These are phyloP conservation scores for Agrocybe pediades DNA, from an alignment of 768 basidiomycete species.

Conservation along the genomic window DNA sequence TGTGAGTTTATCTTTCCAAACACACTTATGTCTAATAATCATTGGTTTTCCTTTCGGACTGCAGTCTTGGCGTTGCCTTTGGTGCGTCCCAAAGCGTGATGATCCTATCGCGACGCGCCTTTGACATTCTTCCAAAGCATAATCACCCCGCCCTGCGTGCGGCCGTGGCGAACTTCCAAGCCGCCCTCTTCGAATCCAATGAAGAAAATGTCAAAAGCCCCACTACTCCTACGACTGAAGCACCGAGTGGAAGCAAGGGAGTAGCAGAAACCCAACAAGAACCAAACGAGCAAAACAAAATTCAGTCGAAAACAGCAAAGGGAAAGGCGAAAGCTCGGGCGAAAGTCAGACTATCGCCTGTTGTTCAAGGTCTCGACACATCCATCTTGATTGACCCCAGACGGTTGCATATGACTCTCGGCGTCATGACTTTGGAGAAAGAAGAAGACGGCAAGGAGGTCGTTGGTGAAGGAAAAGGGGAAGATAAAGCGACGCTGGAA, in stretches of 20 bases:
- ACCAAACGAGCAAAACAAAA: not conserved
- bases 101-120: not conserved
- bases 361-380: slow-evolving; percentile 55
- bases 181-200: slow-evolving; percentile 35
- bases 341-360: slow-evolving; percentile 14
- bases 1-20: slow-evolving; percentile 20
- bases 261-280: not conserved
- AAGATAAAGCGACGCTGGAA: not conserved
- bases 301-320: not conserved
- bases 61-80: slow-evolving; percentile 35
- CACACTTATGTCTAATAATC: not conserved
- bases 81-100: slow-evolving; percentile 16
- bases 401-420: slow-evolving; percentile 73
- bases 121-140: slow-evolving; percentile 10
- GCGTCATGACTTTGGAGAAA: slow-evolving; percentile 63
- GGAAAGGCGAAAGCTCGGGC: not conserved
- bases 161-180: slow-evolving; percentile 38
- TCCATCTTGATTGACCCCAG: slow-evolving; percentile 58
- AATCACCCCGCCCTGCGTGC: slow-evolving; percentile 40
- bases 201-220: not conserved
- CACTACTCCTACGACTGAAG: not conserved
- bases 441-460: slow-evolving; percentile 18
- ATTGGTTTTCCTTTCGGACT: not conserved
- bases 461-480: not conserved
- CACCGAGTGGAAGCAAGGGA: not conserved